phyloP scores from a whole-genome alignment of 371 early-diverging fungal species.

The Mucor piriformis region DNA sequence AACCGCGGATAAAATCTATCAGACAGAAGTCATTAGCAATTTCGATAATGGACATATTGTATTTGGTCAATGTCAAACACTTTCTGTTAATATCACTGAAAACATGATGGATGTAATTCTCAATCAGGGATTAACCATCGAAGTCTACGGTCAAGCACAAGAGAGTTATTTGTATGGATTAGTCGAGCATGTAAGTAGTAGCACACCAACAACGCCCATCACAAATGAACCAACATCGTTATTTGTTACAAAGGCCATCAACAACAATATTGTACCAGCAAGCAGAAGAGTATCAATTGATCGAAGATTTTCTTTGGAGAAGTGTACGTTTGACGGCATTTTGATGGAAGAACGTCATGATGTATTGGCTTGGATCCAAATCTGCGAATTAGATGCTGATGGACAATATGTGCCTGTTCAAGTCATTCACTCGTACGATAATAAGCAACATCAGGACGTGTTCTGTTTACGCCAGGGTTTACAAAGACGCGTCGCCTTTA shows the following conservation, averaged over 20 bases:
- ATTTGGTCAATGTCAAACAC: conserved; percentile 67
- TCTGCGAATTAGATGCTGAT: conserved; percentile 62
- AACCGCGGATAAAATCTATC: conserved; percentile 57
- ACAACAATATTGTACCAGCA: conserved; percentile 3
- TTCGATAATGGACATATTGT: conserved; percentile 52
- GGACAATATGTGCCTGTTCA: conserved; percentile 74
- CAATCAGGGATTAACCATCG: conserved; percentile 50
- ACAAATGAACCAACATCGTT: conserved; percentile 10
- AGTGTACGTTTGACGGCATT: conserved; percentile 28
- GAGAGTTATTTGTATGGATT: conserved; percentile 28
- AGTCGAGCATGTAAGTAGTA: conserved; percentile 18
- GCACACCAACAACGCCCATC: conserved; percentile 4
- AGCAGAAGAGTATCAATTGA: conserved; percentile 19
- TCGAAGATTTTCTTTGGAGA: conserved; percentile 19
- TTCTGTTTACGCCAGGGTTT: conserved; percentile 81
- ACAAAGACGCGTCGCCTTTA: conserved; percentile 70
- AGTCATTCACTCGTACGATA: conserved; percentile 32
- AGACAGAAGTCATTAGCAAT: conserved; percentile 64
- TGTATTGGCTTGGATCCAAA: conserved; percentile 63
- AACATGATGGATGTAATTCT: conserved; percentile 52
- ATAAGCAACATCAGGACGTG: conserved; percentile 32
- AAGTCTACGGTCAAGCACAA: conserved; percentile 65
- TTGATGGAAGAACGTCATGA: conserved; percentile 65
- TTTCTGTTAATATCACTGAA: conserved; percentile 51
- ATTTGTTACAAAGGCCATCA: conserved; percentile 12